Evolutionary conservation across 208 protist species (phyloP), one percentile per base, ranked within the genome.

Genomic region (Leishmania lainsoni): DNA sequence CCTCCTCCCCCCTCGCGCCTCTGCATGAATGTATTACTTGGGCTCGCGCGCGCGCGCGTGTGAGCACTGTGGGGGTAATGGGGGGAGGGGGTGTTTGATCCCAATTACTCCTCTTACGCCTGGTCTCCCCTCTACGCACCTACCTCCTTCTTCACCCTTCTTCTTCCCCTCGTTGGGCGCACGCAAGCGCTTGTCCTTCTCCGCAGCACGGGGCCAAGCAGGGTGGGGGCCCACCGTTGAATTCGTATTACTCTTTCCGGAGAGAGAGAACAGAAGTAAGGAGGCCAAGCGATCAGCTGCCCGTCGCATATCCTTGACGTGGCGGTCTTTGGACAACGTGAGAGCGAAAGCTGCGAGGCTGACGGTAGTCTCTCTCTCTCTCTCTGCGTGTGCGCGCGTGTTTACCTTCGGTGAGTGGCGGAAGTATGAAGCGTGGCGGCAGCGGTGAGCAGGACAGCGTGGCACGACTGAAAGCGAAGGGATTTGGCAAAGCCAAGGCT

Each of bases 401-500:
- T 35, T 20, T 39, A n/a, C 5, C 12, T 48, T 10, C 32, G 63
- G 63, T 5, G 48, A 32, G 48, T 10, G n/a, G n/a, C 29, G 35
- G 17, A 61, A 48, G 51, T 14, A 61, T 76, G 72, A 35, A 45
- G 72, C 32, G 35, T 45, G 17, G 73, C 56, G n/a, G 51, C 54
- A 61, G 35, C 52, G 56, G 35, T 32, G 32, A 61, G 26, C 32
- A n/a, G 3, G 51, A 77, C 14, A 35, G 26, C 52, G 51, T 93
- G 22, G 75, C 75, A 29, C 81, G 83, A 45, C 69, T 96, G n/a
- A 83, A 85, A 65, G 83, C 79, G 1, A 80, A 81, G 42, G 91
- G 91, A 20, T 94, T 83, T 66, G 87, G 90, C 61, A 95, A 93
- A 66, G 88, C 85, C 10, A 94, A 92, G 83, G 86, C 88, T 0